Evolutionary conservation across 176 grass and related monocot species (phyloP).

Genomic region (Rhynchospora breviuscula): DNA sequence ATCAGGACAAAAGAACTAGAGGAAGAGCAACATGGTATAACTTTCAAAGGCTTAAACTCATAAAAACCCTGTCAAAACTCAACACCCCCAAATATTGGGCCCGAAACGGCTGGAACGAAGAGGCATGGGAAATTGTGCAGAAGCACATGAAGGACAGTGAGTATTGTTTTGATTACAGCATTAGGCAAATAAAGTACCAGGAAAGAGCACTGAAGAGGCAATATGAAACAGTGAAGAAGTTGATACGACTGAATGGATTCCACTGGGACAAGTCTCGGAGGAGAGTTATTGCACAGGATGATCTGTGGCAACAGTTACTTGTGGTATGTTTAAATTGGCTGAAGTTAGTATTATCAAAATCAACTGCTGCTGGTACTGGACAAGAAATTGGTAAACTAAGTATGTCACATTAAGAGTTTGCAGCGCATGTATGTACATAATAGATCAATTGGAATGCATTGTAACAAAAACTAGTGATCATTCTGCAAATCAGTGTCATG

Average conservation of each 20-base stretch:
- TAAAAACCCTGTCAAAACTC: conserved; percentile 4
- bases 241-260: neutral
- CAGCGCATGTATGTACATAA: neutral
- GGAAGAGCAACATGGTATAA: conserved; percentile 1
- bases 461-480: neutral
- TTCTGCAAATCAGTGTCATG: neutral
- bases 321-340: neutral
- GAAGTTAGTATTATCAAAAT: neutral
- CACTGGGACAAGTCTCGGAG: neutral
- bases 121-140: neutral
- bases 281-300: conserved; percentile 2
- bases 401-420: neutral
- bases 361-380: neutral
- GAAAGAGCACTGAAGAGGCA: neutral
- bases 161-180: neutral
- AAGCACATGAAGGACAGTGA: neutral
- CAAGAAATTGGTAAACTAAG: neutral
- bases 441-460: neutral
- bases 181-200: conserved; percentile 9
- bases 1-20: neutral
- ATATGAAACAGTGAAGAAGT: neutral
- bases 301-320: conserved; percentile 3
- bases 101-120: neutral
- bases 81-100: conserved; percentile 7
- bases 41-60: neutral